A percentile compares a stretch with the other conserved stretches of the same genome.
phyloP scores from a whole-genome alignment of 371 early-diverging fungal genomes.

The Quaeritorhiza haematococci region DNA sequence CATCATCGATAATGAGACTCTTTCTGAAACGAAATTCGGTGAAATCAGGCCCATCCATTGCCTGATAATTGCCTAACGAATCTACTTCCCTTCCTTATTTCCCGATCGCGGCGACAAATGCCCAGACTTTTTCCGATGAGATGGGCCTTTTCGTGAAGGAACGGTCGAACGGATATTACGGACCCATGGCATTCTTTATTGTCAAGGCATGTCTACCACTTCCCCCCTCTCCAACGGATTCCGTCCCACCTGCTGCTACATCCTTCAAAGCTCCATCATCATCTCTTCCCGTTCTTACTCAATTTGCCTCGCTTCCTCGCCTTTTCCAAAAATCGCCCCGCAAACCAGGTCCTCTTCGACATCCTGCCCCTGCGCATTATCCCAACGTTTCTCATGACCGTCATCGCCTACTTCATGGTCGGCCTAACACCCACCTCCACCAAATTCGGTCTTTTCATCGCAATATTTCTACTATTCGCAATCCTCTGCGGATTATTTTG shows the following conservation, averaged over 20 bases:
- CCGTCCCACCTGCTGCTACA: neutral
- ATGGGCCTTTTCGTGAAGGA: constrained; percentile 76
- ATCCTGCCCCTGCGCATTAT: constrained; percentile 72
- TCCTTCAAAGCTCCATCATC: neutral
- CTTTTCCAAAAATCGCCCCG: too few species aligned
- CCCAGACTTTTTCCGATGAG: too few species aligned
- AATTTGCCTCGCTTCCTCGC: neutral
- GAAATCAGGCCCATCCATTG: too few species aligned
- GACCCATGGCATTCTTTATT: constrained; percentile 67
- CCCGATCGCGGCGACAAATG: too few species aligned
- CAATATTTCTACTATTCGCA: constrained; percentile 84
- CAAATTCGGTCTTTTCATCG: constrained; percentile 65
- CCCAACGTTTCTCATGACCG: constrained; percentile 79
- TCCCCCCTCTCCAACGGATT: too few species aligned
- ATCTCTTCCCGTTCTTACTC: neutral
- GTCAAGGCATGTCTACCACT: constrained; percentile 58
- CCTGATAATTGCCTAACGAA: too few species aligned
- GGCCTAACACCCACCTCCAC: constrained; percentile 65
- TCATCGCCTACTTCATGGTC: constrained; percentile 82
- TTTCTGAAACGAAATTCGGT: too few species aligned
- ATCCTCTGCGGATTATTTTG: constrained; percentile 76
- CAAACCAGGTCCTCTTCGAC: constrained; percentile 64
- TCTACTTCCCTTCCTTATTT: too few species aligned
- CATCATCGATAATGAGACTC: too few species aligned
- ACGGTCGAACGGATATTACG: constrained; percentile 81